Percentiles rank a stretch among this genome's conserved stretches.
Evolutionary conservation across 805 yeast species (phyloP).

Genomic region (Komagataella ulmi): DNA sequence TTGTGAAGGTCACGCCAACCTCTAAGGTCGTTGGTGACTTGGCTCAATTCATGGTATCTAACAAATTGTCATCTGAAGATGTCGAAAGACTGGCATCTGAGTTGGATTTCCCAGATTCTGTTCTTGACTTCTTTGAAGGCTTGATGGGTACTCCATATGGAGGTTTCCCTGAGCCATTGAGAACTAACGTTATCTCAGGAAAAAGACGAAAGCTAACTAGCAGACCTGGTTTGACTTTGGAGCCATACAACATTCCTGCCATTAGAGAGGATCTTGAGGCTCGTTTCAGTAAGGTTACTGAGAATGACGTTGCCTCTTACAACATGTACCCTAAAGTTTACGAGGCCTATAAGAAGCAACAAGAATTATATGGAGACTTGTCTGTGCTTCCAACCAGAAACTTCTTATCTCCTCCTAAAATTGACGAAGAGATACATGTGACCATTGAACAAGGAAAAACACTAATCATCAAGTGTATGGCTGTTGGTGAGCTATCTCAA

Average conservation of each 20-base stretch:
- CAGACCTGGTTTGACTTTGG: conserved; percentile 87
- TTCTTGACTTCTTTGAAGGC: conserved; percentile 97
- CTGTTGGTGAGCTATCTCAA: conserved; percentile 77
- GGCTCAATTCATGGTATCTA: conserved; percentile 99
- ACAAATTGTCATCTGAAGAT: conserved; percentile 77
- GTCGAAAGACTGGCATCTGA: conserved; percentile 78
- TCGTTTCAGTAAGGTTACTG: conserved; percentile 72
- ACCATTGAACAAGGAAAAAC: conserved; percentile 93
- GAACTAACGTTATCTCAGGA: conserved; percentile 81
- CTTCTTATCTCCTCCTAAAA: conserved; percentile 77
- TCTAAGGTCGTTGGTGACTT: conserved; percentile 99
- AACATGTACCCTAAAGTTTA: conserved; percentile 97
- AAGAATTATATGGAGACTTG: conserved; percentile 79
- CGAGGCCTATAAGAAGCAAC: conserved; percentile 68
- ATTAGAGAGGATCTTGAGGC: conserved; percentile 62
- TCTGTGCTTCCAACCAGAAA: conserved; percentile 87
- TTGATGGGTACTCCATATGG: conserved; percentile 99
- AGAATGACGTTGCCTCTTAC: conserved; percentile 87
- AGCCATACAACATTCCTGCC: conserved; percentile 67
- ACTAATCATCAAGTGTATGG: conserved; percentile 80
- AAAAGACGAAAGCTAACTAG: conserved; percentile 81
- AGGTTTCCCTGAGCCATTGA: conserved; percentile 98
- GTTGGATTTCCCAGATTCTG: conserved; percentile 97
- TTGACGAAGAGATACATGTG: conserved; percentile 81
- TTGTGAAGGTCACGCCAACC: conserved; percentile 97